Base-by-base conservation (phyloP, 2,329 filamentous ascomycete species). In the Nectriaceae sp. region DNA sequence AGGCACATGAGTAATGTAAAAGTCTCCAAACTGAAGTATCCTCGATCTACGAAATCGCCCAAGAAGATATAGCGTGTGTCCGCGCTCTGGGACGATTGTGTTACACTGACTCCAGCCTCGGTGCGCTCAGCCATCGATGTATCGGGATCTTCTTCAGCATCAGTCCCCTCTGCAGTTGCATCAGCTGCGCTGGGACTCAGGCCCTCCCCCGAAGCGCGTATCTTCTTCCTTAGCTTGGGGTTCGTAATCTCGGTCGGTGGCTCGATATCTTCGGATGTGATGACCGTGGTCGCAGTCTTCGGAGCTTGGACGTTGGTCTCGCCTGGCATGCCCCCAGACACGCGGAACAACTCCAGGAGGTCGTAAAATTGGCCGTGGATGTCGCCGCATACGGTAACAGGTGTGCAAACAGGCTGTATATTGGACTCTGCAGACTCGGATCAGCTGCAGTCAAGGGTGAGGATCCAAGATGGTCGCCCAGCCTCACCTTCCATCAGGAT, bases 281-380 rank as follows among this genome's bases (percentile, higher is more conserved):
- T 96, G 56, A 91, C 81, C 10, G 84, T 83, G 8, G 86, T 85
- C 22, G 82, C 75, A 11, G 85, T 87, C 61, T 84, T 81, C 15
- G 88, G 87, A 13, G 82, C 74, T 64, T 91, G 80, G 21, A 85
- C 78, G 53, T 85, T 81, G 33, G 83, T 81, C 62, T 96, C 89
- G 62, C 90, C 90, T 11, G 94, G 94, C 89, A 97, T 97, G 57
- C 94, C 94, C 52, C 94, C 94, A 40, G 93, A 91, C 35, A 99
- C 93, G 45, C 92, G 88, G 73, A 99, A 99, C 42, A 99, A 84
- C 76, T 99, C 94, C 53, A 97, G 84, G 10, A 99, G 79, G 70
- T 99, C 94, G 74, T 99, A 97, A 71, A 97, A 97, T 74, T 99
- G 94, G 62, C 94, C 94, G 72, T 99, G 94, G 54, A 99, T 97